Evolutionary conservation across 805 yeast species (phyloP).

Genomic region (Metschnikowia lachancei): DNA sequence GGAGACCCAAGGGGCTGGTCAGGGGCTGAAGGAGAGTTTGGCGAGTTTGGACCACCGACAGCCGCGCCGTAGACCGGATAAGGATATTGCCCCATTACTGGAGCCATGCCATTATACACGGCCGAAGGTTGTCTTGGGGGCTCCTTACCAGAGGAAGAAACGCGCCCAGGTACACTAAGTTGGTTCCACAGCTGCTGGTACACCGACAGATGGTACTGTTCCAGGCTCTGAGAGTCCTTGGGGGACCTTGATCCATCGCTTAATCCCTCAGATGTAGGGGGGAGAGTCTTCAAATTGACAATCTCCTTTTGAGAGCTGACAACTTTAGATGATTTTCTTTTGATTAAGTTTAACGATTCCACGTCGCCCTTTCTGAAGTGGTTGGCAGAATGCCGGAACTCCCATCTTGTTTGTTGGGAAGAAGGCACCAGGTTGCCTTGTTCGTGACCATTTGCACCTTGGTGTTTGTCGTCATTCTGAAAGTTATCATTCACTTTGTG

Average conservation of each 20-base stretch:
- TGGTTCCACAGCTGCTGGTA: constrained; percentile 22
- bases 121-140: constrained; percentile 6
- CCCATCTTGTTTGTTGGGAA: constrained; percentile 56
- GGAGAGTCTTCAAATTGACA: constrained; percentile 34
- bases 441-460: constrained; percentile 10
- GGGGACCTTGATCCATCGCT: constrained; percentile 6
- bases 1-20: constrained; percentile 13
- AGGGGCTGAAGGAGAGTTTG: constrained; percentile 12
- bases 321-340: constrained; percentile 61
- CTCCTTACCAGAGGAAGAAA: constrained; percentile 4
- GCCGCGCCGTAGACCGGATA: constrained; percentile 12
- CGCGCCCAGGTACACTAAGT: constrained; percentile 7
- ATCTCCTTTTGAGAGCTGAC: constrained; percentile 39
- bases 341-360: constrained; percentile 69
- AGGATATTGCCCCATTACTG: constrained; percentile 10
- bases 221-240: constrained; percentile 10
- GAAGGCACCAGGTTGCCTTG: constrained; percentile 11
- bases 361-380: constrained; percentile 78
- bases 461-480: constrained; percentile 24
- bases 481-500: constrained; percentile 44
- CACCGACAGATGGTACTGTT: constrained; percentile 22
- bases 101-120: constrained; percentile 4
- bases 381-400: constrained; percentile 80
- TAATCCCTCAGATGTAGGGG: constrained; percentile 23
- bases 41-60: constrained; percentile 16